Evolutionary conservation across 2,329 filamentous ascomycete genomes (phyloP), one percentile per base, ranked within the genome.

Genomic region (Microcera coccophila): DNA sequence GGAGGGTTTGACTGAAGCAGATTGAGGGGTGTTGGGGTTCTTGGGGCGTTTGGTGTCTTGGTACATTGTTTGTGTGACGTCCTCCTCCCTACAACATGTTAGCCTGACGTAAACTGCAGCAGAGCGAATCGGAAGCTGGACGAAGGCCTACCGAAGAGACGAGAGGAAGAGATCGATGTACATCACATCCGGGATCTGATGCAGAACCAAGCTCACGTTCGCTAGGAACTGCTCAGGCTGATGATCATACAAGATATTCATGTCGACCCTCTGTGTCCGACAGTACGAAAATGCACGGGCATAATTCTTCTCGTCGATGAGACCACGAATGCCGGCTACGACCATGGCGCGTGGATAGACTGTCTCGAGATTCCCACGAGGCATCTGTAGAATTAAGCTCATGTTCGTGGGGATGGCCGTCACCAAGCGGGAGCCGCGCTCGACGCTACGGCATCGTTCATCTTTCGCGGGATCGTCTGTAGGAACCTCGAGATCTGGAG

Each of bases 241-340:
- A 66, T 97, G 88, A 60, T 98, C 93, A 59, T 95, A 91, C 3
- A 98, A 72, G 48, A 98, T 91, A 60, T 98, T 98, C 85, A 97
- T 90, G 60, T 98, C 93, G 1, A 98, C 93, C 54, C 94, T 81
- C 62, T 98, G 94, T 17, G 84, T 91, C 38, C 93, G 82, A 62
- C 93, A 97, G 49, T 89, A 84, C 17, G 86, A 72, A 62, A 96
- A 98, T 0, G 93, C 93, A 39, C 79, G 81, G 37, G 78, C 80
- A 60, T 96, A 98, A 56, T 93, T 81, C 62, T 86, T 87, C 22
- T 78, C 73, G 41, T 90, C 85, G 39, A 98, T 87, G 39, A 86
- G 81, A 38, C 80, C 79, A 36, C 93, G 81, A 42, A 98, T 94
- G 19, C 90, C 90, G 2, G 90, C 89, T 37, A 98, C 74, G 1